Base-by-base conservation (phyloP, 1,139 yeast species). In the Pichia kudriavzevii region DNA sequence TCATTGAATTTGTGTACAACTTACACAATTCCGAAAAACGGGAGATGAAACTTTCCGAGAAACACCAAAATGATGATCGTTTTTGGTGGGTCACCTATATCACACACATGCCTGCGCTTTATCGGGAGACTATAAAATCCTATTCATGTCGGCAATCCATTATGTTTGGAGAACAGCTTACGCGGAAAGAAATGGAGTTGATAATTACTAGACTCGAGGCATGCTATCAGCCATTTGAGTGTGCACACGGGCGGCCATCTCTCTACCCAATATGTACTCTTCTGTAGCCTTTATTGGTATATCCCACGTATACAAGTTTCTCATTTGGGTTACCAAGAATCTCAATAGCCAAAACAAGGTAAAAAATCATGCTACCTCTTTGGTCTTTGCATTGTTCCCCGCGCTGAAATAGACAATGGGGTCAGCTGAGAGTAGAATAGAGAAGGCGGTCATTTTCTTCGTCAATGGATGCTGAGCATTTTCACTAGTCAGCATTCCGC, bases 221-320 rank as follows among this genome's bases (percentile, higher is more conserved):
- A 3, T 83, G 94, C 49, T 49, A 58, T 13, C 55, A 67, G 12
- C 94, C 95, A 0, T 80, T 82, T 45, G 77, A 72, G 38, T 85
- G 95, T 62, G 95, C 95, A 0, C 95, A 85, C 55, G 95, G 95
- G 0, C 56, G 95, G 35, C 94, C 94, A 0, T 71, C 88, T 0
- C 57, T 80, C 11, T 69, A 75, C 0, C 88, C 93, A 0, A 38
- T 80, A 7, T 66, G 49, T 28, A n/a, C n/a, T n/a, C n/a, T n/a
- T n/a, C n/a, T 21, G 23, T 21, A 10, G 23, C n/a, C n/a, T 9
- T 10, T 10, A 21, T 21, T 21, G 23, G 23, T n/a, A n/a, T n/a
- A n/a, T n/a, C n/a, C n/a, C n/a, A n/a, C n/a, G n/a, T n/a, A n/a
- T n/a, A n/a, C n/a, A n/a, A n/a, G n/a, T n/a, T n/a, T n/a, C n/a